phyloP scores from a whole-genome alignment of 306 rosid species.

The Betula pendula region DNA sequence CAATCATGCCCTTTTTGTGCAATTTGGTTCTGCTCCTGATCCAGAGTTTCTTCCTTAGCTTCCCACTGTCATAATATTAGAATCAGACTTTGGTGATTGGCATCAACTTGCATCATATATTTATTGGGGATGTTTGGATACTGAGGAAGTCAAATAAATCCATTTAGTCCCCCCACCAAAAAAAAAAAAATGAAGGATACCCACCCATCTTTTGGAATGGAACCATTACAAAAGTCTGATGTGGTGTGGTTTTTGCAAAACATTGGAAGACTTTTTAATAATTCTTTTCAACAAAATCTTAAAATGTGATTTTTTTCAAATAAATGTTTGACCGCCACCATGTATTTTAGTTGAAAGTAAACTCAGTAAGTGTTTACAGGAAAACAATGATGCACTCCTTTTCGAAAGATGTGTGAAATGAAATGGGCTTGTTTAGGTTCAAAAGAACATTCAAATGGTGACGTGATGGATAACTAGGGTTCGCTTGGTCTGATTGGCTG shows the following conservation, averaged over 20 bases:
- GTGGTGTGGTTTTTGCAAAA: neutral
- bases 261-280: neutral
- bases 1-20: neutral
- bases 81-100: neutral
- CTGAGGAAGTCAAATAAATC: neutral
- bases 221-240: neutral
- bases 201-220: too few species aligned
- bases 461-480: neutral
- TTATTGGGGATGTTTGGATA: neutral
- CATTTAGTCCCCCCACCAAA: too few species aligned
- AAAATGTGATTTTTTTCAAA: neutral
- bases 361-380: neutral
- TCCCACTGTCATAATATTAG: too few species aligned
- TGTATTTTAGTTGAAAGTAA: neutral
- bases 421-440: neutral
- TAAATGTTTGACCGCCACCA: conserved; percentile 1
- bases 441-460: neutral
- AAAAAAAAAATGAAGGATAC: too few species aligned
- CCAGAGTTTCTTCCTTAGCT: neutral
- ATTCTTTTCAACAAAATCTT: too few species aligned
- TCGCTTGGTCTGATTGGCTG: neutral
- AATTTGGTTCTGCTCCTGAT: neutral
- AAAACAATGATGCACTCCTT: neutral
- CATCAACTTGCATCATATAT: neutral
- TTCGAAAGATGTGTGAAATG: neutral